These are phyloP conservation scores for Fragaria nilgerrensis DNA, from an alignment of 306 rosid genomes.

Conservation along the genomic window DNA sequence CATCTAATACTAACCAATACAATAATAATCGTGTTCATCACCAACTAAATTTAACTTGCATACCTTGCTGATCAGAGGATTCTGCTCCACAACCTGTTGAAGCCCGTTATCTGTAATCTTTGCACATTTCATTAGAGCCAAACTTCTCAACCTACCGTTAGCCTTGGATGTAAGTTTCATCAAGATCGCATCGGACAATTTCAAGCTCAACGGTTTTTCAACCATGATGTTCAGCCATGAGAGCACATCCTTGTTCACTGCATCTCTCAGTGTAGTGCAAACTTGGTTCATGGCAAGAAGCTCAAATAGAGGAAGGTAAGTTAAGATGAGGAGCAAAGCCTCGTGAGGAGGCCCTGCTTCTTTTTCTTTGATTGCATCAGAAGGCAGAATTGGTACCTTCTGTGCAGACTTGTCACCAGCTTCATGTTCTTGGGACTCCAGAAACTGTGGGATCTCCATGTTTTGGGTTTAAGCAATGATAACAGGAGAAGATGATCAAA, in stretches of 20 bases:
- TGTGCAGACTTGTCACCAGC: slow-evolving; percentile 19
- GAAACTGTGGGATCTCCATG: slow-evolving; percentile 28
- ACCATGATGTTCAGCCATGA: slow-evolving; percentile 63
- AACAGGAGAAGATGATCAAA: neutral
- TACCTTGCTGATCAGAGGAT: slow-evolving; percentile 69
- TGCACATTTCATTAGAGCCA: slow-evolving; percentile 53
- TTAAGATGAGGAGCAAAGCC: slow-evolving; percentile 52
- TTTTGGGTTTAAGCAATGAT: neutral
- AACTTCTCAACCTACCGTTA: slow-evolving; percentile 50
- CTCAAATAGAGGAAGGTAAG: slow-evolving; percentile 64
- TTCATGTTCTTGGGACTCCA: slow-evolving; percentile 11
- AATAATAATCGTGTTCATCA: neutral
- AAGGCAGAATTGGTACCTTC: slow-evolving; percentile 11
- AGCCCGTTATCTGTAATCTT: slow-evolving; percentile 66
- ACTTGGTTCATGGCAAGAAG: slow-evolving; percentile 57
- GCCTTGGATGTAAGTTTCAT: slow-evolving; percentile 54
- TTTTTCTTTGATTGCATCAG: slow-evolving; percentile 6
- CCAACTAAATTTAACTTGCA: neutral
- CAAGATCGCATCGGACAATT: slow-evolving; percentile 45
- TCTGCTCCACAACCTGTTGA: slow-evolving; percentile 45
- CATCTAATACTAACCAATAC: neutral
- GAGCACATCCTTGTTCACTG: slow-evolving; percentile 53
- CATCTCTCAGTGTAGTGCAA: slow-evolving; percentile 59
- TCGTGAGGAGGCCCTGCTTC: slow-evolving; percentile 46
- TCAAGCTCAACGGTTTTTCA: slow-evolving; percentile 49